Percentiles rank a stretch among this genome's conserved stretches.
Conservation (phyloP, 805 yeast genomes). For the Saccharomyces eubayanus region DNA sequence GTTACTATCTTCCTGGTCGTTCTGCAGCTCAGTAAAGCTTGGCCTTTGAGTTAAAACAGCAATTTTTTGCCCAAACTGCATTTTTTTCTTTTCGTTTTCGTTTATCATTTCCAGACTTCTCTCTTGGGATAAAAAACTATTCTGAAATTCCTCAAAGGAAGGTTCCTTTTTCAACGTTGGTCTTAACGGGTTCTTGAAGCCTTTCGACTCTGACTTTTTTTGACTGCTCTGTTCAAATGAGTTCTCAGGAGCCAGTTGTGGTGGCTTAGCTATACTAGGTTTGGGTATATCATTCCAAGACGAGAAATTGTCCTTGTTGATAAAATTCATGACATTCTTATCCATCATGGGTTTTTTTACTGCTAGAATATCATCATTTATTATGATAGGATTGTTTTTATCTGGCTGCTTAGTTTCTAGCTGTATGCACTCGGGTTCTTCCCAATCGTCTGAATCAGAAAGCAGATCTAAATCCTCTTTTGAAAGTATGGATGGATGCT, state of each 20-base stretch:
- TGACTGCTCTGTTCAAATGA: neutral
- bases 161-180: neutral
- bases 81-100: slow-evolving; percentile 5
- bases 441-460: slow-evolving; percentile 26
- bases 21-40: slow-evolving; percentile 4
- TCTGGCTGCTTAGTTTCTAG: neutral
- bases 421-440: slow-evolving; percentile 3
- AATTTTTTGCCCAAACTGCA: slow-evolving; percentile 21
- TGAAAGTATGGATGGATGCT: neutral
- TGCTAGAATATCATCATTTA: neutral
- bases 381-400: neutral
- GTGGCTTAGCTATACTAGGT: neutral
- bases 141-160: neutral
- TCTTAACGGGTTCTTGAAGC: neutral
- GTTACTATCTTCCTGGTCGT: slow-evolving; percentile 8
- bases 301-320: neutral
- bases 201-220: neutral
- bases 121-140: neutral
- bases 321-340: neutral
- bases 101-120: slow-evolving; percentile 7
- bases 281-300: neutral
- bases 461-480: slow-evolving; percentile 15
- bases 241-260: neutral
- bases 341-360: neutral
- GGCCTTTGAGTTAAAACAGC: slow-evolving; percentile 29